Base-by-base conservation (phyloP, 331 rosid genomes). In the Pyrus hybrid region DNA sequence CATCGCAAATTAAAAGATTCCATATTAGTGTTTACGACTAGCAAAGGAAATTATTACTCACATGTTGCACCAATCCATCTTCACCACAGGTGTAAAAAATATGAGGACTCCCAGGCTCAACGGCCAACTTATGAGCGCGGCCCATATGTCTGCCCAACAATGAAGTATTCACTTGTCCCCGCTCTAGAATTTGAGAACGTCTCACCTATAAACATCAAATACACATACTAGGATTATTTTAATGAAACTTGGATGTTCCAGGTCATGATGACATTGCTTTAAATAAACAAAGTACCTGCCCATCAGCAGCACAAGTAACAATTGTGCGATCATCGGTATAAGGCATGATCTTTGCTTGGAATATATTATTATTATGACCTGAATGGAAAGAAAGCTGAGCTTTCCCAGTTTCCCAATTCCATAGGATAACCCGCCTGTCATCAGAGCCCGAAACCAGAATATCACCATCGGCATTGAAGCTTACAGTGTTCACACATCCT, bases 31-130 rank as follows among this genome's bases (percentile, higher is more conserved):
- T 28, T n/a, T 17, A 76, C 37, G 72, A 63, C 41, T 28, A 63
- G 67, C 32, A 69, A 64, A 76, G 78, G 21, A 41, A 83, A 75
- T 35, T 13, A 26, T 73, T 68, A 86, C 98, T 88, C 82, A 93
- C 98, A 81, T 89, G 97, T 57, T 91, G 95, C 64, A 93, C 97
- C 56, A 85, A 26, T 74, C 98, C 98, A 88, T 93, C 98, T 85
- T 93, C 98, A 80, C 97, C 98, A 12, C 98, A 93, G 41, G 92
- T 86, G 68, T 84, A 93, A 72, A 93, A 91, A 32, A 88, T 88
- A 80, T 91, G 87, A 70, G 97, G 88, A 83, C 98, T 93, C 73
- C 97, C 97, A 33, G 98, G 97, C 71, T 91, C 98, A 67, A 93
- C 79, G 54, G 98, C 98, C 84, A 93, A 76, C 82, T 91, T 93